Base-by-base conservation (phyloP, 1,284 basidiomycete species). In the Mycena sp. region DNA sequence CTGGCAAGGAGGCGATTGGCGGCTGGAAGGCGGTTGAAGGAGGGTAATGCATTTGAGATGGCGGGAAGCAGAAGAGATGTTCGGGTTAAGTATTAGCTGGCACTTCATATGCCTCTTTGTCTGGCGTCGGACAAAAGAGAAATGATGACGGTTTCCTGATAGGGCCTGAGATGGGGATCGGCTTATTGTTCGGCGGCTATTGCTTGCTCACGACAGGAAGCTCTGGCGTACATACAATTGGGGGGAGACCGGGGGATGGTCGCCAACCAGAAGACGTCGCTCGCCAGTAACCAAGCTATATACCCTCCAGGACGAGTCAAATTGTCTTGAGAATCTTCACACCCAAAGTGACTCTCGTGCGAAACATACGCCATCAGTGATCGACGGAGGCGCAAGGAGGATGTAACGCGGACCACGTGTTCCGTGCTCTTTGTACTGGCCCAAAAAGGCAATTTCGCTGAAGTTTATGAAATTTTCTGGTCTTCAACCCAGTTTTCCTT, bases 1-100 rank as follows among this genome's bases (percentile, higher is more conserved):
- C 81, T 29, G 87, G 87, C 56, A 88, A 80, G 10, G 76, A 69
- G 70, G 82, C 72, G 48, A 85, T 79, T 65, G 65, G 61, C 26
- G 37, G 35, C 23, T 32, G 48, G 48, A 40, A n/a, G 32, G 32
- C 32, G 32, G 32, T 35, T 9, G 32, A 9, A 35, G 48, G 51
- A 45, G 16, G 48, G 19, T 4, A 51, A 51, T 46, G 26, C 60
- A 62, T n/a, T 62, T 28, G 61, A n/a, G 60, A 45, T 17, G 40
- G 17, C 19, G 53, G 30, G 23, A 38, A 37, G 29, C 3, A 35
- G 26, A 4, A n/a, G 46, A 29, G 17, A 16, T 29, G 48, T 55
- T 28, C 30, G 38, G 26, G 16, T 64, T 64, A 64, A 59, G 62
- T 59, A 64, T 23, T n/a, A n/a, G n/a, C n/a, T n/a, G n/a, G n/a